Conservation (phyloP, 169 alveolate genomes). For the Plasmodium inui region DNA sequence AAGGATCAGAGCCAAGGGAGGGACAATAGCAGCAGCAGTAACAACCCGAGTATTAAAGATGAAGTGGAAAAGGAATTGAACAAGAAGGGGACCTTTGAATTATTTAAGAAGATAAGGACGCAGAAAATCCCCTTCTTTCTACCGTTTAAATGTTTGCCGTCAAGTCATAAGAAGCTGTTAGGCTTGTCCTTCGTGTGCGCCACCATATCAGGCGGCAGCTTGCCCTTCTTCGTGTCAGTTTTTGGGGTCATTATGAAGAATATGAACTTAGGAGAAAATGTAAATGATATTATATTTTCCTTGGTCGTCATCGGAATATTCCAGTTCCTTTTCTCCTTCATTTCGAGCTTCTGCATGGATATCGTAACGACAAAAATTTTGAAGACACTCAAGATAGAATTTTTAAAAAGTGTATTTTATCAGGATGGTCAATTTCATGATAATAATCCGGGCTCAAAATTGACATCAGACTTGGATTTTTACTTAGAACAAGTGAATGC, state of each 20-base stretch:
- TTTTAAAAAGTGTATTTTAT: conserved; percentile 69
- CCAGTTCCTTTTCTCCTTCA: conserved; percentile 55
- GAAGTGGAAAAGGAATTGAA: conserved; percentile 70
- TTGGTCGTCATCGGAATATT: conserved; percentile 30
- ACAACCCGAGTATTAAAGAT: conserved; percentile 34
- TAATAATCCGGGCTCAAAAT: conserved; percentile 72
- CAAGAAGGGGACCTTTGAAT: conserved; percentile 27
- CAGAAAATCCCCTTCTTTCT: conserved; percentile 49
- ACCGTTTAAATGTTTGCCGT: conserved; percentile 60
- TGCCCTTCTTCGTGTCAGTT: conserved; percentile 52
- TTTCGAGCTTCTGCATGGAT: conserved; percentile 60
- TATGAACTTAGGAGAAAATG: conserved; percentile 31
- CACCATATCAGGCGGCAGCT: conserved; percentile 44
- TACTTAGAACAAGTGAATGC: conserved; percentile 73
- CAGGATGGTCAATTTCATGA: conserved; percentile 79
- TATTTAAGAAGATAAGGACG: conserved; percentile 38
- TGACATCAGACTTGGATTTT: conserved; percentile 74
- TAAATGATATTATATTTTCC: conserved; percentile 38
- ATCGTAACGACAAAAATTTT: conserved; percentile 33
- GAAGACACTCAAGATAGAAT: conserved; percentile 49
- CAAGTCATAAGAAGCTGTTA: conserved; percentile 23
- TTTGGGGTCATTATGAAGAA: conserved; percentile 57
- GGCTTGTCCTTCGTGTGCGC: conserved; percentile 65
- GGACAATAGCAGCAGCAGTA: neutral
- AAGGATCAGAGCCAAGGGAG: neutral